phyloP scores from a whole-genome alignment of 805 yeast genomes.

The Teunomyces lycoperdinae region DNA sequence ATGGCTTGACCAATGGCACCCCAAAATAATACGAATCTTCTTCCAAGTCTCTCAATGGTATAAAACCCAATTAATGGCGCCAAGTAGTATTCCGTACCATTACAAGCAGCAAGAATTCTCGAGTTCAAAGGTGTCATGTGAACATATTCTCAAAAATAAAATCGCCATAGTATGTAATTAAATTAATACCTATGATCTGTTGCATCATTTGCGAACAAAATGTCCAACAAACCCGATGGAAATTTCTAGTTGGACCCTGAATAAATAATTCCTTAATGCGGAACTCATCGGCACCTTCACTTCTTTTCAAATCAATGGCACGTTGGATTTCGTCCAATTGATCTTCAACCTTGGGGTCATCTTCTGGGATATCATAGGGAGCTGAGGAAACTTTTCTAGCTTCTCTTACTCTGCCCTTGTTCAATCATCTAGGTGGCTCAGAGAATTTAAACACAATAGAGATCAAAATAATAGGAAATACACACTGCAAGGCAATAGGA shows the following conservation, averaged over 20 bases:
- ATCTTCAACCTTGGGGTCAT: conserved; percentile 10
- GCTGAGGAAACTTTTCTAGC: conserved; percentile 17
- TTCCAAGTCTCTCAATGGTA: conserved; percentile 43
- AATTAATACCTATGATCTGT: conserved; percentile 50
- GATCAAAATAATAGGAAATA: conserved; percentile 16
- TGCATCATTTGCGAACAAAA: conserved; percentile 45
- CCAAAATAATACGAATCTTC: conserved; percentile 34
- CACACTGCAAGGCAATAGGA: conserved; percentile 31
- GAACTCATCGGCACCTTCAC: conserved; percentile 20
- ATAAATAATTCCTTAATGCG: conserved; percentile 27
- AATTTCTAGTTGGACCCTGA: conserved; percentile 44
- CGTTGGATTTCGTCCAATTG: conserved; percentile 18
- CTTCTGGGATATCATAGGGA: conserved; percentile 7
- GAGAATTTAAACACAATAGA: conserved; percentile 26
- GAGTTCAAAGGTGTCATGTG: conserved; percentile 39
- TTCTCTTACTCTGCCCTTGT: conserved; percentile 25
- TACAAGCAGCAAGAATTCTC: conserved; percentile 41
- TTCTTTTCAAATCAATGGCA: conserved; percentile 13
- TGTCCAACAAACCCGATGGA: conserved; percentile 48
- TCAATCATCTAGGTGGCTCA: conserved; percentile 46
- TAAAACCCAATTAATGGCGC: conserved; percentile 24
- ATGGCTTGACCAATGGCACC: conserved; percentile 45
- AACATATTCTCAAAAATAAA: conserved; percentile 34
- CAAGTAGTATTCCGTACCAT: conserved; percentile 43
- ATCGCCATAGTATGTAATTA: conserved; percentile 43